phyloP scores from a whole-genome alignment of 768 basidiomycete genomes.

The Leccinum variicolor region DNA sequence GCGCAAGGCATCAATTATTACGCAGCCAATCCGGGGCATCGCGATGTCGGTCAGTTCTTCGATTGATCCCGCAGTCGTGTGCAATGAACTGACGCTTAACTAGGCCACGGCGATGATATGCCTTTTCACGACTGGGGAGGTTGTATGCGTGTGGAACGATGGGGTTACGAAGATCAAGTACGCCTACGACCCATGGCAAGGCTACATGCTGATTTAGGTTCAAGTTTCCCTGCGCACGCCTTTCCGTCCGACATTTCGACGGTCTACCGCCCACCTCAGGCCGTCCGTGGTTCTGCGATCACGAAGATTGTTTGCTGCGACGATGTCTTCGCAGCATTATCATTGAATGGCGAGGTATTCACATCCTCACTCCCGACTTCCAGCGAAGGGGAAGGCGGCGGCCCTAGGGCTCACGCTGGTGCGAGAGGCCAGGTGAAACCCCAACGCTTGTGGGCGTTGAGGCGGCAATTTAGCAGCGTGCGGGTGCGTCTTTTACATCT shows the following conservation, averaged over 20 bases:
- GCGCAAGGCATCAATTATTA: constrained; percentile 76
- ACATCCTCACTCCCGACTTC: constrained; percentile 57
- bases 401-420: constrained; percentile 3
- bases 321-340: constrained; percentile 77
- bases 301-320: constrained; percentile 79
- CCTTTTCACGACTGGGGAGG: constrained; percentile 75
- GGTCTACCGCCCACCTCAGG: constrained; percentile 81
- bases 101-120: constrained; percentile 84
- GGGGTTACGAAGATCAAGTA: constrained; percentile 72
- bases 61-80: not conserved
- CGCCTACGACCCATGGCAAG: constrained; percentile 12
- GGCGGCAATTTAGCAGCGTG: constrained; percentile 84
- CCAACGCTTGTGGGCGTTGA: constrained; percentile 86
- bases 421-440: constrained; percentile 51
- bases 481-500: constrained; percentile 41
- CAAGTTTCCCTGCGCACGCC: constrained; percentile 69
- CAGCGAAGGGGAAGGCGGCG: constrained; percentile 25
- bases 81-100: not conserved
- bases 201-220: not conserved
- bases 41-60: constrained; percentile 61
- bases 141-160: constrained; percentile 80
- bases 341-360: constrained; percentile 88
- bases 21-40: constrained; percentile 65
- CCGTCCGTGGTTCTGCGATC: constrained; percentile 65
- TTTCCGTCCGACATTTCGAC: constrained; percentile 69